These are phyloP conservation scores for Stereocaulon alpinum DNA, from an alignment of 495 filamentous ascomycete genomes.

Conservation along the genomic window DNA sequence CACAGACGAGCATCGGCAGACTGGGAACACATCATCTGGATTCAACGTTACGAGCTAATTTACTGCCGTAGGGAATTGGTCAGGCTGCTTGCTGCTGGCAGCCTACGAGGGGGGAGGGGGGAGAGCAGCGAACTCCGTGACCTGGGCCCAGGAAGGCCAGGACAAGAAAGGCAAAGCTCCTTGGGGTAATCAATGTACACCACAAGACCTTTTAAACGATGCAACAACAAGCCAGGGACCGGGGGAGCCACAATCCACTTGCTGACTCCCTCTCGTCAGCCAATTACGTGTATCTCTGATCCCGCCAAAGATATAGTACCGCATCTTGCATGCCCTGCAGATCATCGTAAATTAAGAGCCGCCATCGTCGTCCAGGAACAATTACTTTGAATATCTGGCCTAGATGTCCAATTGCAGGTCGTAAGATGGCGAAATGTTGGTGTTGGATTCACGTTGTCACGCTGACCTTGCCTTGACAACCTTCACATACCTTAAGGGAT, in stretches of 20 bases:
- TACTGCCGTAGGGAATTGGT: conserved; percentile 11
- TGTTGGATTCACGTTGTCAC: not conserved
- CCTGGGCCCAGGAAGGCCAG: not conserved
- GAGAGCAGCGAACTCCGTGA: not conserved
- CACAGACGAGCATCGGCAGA: conserved; percentile 18
- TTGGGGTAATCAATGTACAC: not conserved
- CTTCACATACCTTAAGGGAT: not conserved
- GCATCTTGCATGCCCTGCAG: conserved; percentile 9
- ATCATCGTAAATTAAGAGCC: conserved; percentile 7
- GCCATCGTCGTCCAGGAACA: not conserved
- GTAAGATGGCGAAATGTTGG: not conserved
- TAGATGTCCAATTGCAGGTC: not conserved
- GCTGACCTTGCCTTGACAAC: not conserved
- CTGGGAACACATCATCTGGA: conserved; percentile 22
- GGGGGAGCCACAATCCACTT: not conserved
- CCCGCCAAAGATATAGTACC: conserved; percentile 12
- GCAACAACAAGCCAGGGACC: conserved; percentile 8
- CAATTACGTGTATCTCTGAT: conserved; percentile 8
- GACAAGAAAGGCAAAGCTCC: conserved; percentile 14
- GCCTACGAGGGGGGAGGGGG: not conserved
- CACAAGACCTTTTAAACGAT: conserved; percentile 5
- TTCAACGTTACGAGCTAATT: conserved; percentile 11
- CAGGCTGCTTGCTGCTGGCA: conserved; percentile 9
- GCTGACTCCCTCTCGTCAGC: conserved; percentile 9
- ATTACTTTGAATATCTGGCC: not conserved